These are phyloP conservation scores for Penicillium antarcticum DNA, from an alignment of 495 filamentous ascomycete genomes.

Conservation along the genomic window DNA sequence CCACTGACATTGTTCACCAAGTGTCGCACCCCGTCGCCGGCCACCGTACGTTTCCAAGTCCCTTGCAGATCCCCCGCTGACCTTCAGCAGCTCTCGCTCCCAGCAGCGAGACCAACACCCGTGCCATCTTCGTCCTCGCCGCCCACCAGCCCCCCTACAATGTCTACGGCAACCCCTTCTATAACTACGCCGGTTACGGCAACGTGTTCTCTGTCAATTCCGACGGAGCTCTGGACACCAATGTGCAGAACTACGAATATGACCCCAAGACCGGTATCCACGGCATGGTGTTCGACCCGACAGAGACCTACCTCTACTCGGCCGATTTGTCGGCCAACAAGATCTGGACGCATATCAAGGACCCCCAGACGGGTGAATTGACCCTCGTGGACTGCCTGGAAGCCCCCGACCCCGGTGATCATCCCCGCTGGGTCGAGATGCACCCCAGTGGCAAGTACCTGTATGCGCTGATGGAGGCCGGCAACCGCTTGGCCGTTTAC, in stretches of 20 bases:
- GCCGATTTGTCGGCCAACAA: slow-evolving; percentile 82
- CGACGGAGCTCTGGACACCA: slow-evolving; percentile 59
- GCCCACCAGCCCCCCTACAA: slow-evolving; percentile 71
- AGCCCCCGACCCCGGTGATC: slow-evolving; percentile 67
- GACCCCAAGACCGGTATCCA: slow-evolving; percentile 72
- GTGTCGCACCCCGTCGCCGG: slow-evolving; percentile 68
- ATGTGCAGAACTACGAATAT: slow-evolving; percentile 79
- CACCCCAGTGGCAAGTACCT: slow-evolving; percentile 72
- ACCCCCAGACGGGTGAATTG: slow-evolving; percentile 57
- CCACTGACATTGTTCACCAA: slow-evolving; percentile 74
- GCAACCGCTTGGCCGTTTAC: slow-evolving; percentile 76
- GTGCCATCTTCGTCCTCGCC: slow-evolving; percentile 81
- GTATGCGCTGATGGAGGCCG: slow-evolving; percentile 82
- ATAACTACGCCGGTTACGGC: slow-evolving; percentile 74
- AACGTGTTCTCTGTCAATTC: slow-evolving; percentile 70
- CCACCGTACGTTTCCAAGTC: slow-evolving; percentile 44
- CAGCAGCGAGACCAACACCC: slow-evolving; percentile 68
- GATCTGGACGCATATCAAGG: slow-evolving; percentile 81
- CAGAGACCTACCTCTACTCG: slow-evolving; percentile 81
- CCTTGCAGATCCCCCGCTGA: background rate
- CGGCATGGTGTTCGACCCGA: slow-evolving; percentile 84
- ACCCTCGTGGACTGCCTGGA: slow-evolving; percentile 64
- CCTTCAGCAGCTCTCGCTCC: slow-evolving; percentile 56
- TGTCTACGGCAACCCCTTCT: slow-evolving; percentile 86
- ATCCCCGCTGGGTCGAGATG: slow-evolving; percentile 82